These are phyloP conservation scores for Leccinellum albellum DNA, from an alignment of 768 basidiomycete genomes.

Conservation along the genomic window DNA sequence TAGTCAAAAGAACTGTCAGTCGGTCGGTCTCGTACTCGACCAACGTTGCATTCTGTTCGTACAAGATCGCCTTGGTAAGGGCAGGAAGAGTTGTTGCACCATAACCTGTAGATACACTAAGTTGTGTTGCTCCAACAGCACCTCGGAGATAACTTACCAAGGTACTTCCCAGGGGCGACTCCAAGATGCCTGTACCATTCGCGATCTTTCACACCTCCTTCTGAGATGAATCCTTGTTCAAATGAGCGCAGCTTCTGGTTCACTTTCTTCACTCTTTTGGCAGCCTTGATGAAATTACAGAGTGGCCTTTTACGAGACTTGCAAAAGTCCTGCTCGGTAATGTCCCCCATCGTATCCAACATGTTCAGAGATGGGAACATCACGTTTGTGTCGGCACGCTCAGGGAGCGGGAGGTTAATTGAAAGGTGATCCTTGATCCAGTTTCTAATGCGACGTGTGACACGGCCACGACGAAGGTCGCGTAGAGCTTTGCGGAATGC, in stretches of 20 bases:
- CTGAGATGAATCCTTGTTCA: slow-evolving; percentile 77
- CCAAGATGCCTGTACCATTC: slow-evolving; percentile 87
- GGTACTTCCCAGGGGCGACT: slow-evolving; percentile 84
- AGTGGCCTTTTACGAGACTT: slow-evolving; percentile 30
- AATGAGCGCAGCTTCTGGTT: slow-evolving; percentile 70
- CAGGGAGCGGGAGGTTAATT: neutral
- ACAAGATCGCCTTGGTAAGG: slow-evolving; percentile 70
- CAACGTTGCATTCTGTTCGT: slow-evolving; percentile 60
- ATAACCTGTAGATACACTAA: slow-evolving; percentile 47
- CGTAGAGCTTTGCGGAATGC: slow-evolving; percentile 46
- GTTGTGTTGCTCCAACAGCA: neutral
- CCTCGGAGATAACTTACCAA: slow-evolving; percentile 44
- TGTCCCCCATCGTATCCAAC: neutral
- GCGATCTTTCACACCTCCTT: slow-evolving; percentile 71
- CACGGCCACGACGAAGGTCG: slow-evolving; percentile 9
- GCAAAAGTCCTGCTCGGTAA: slow-evolving; percentile 6
- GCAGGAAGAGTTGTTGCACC: slow-evolving; percentile 84
- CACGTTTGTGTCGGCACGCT: neutral
- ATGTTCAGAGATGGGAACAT: slow-evolving; percentile 1
- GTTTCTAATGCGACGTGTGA: slow-evolving; percentile 11
- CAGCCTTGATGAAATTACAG: slow-evolving; percentile 51
- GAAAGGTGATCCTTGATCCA: slow-evolving; percentile 27
- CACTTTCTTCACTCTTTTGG: slow-evolving; percentile 50
- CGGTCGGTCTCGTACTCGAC: slow-evolving; percentile 59
- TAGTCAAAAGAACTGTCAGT: slow-evolving; percentile 50